Base-by-base conservation (phyloP, 306 rosid species). In the Myrica gale region DNA sequence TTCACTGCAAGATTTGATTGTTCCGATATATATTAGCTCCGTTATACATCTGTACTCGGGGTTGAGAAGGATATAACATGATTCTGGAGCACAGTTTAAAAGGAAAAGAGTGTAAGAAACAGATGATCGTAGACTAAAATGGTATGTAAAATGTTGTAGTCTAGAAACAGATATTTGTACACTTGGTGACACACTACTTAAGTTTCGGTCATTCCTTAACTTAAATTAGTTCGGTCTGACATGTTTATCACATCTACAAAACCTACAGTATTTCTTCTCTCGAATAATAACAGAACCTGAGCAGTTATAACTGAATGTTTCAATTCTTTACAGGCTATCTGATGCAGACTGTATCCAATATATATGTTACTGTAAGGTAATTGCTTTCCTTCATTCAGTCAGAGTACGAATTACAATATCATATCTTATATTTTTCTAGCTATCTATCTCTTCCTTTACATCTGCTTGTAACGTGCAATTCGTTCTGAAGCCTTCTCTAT, bases 321-420 rank as follows among this genome's bases (percentile, higher is more conserved):
- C 71, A 58, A 48, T 74, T 51, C 62, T 76, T 45, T 80, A 39
- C 98, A 93, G 98, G 92, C 73, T 93, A 89, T 78, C 79, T 93
- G 92, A 88, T 75, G 86, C 93, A 93, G 81, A 83, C 50, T 37
- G 67, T 87, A 50, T 19, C 15, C 73, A 97, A 91, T 71, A 16
- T 58, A 16, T 87, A 78, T 88, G 81, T 87, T 83, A 72, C 85
- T 81, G 71, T 91, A 80, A 91, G 98, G 97, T 93, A 84, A 50
- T 72, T 65, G 7, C 57, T 81, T 73, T 78, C 44, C 54, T 54
- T 69, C 74, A 73, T 79, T 50, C 57, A 77, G 58, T 75, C 50
- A 65, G 71, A 78, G 69, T 23, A 7, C 21, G 52, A 32, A 16
- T 55, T 58, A 60, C 68, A 65, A 72, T 72, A 75, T 74, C 78